Conservation (phyloP, 208 protist genomes). For the Naegleria gruberi region DNA sequence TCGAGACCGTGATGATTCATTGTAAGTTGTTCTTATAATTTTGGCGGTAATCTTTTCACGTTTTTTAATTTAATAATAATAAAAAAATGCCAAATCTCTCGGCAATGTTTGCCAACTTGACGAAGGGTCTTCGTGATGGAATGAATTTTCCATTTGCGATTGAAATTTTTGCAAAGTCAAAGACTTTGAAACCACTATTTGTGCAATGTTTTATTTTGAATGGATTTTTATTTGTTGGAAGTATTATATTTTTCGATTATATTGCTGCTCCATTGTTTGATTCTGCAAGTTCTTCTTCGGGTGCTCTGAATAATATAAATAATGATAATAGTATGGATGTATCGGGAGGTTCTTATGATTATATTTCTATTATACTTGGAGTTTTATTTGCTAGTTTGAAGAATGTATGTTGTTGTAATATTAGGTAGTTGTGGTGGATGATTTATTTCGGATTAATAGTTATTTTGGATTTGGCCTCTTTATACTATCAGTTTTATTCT, state of each 20-base stretch:
- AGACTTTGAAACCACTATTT: neutral
- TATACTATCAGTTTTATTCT: slow-evolving; percentile 6
- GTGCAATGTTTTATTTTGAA: neutral
- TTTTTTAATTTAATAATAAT: neutral
- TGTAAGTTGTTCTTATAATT: too few relatives aligned
- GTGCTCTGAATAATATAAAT: neutral
- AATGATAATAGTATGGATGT: neutral
- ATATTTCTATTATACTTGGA: neutral
- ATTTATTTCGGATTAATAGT: neutral
- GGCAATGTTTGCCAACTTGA: neutral
- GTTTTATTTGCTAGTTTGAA: neutral
- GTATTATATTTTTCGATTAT: slow-evolving; percentile 1
- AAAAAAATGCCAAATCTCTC: neutral
- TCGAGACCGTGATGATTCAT: neutral
- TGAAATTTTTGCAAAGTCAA: neutral
- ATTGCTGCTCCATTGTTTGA: neutral
- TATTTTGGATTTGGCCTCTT: neutral
- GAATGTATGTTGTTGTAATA: neutral
- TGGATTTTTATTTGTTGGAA: slow-evolving; percentile 9
- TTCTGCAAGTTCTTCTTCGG: neutral
- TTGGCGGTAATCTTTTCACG: too few relatives aligned
- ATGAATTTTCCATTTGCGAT: neutral
- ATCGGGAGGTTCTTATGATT: neutral
- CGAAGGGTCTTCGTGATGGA: neutral
- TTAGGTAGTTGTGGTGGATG: neutral